Percentiles rank a stretch among this genome's conserved stretches.
These are phyloP conservation scores for Chamaecyparis obtusa DNA, from an alignment of 75 land plant genomes.

Conservation along the genomic window DNA sequence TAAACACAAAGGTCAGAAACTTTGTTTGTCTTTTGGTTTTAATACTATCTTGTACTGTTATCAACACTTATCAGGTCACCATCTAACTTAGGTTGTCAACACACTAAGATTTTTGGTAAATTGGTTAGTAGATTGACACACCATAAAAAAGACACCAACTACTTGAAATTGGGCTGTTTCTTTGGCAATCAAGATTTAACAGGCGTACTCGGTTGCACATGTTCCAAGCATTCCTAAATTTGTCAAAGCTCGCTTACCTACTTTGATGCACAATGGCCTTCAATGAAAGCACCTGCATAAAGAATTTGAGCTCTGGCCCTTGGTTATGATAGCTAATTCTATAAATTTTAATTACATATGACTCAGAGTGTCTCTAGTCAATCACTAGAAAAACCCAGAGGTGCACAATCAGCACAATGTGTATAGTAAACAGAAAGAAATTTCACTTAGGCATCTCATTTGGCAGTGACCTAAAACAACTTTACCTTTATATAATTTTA, in stretches of 20 bases:
- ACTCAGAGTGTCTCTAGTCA: too few relatives aligned
- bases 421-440: too few relatives aligned
- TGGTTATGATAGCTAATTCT: not conserved
- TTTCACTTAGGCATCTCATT: not conserved
- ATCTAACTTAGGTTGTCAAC: not conserved
- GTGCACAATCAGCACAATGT: too few relatives aligned
- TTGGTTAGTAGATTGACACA: too few relatives aligned
- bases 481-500: too few relatives aligned
- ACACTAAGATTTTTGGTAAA: too few relatives aligned
- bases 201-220: not conserved
- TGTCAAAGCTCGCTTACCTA: not conserved
- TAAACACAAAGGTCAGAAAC: not conserved
- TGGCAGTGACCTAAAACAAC: not conserved
- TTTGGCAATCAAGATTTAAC: not conserved
- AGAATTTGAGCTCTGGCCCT: not conserved
- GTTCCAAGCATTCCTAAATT: not conserved
- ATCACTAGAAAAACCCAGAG: too few relatives aligned
- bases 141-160: too few relatives aligned
- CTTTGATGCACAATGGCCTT: not conserved
- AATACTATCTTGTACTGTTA: not conserved
- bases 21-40: not conserved
- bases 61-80: too few relatives aligned
- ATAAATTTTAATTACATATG: not conserved
- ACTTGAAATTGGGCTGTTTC: too few relatives aligned
- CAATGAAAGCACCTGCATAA: not conserved